Evolutionary conservation across 306 rosid species (phyloP).

Genomic region (Chamaecrista fasciculata): DNA sequence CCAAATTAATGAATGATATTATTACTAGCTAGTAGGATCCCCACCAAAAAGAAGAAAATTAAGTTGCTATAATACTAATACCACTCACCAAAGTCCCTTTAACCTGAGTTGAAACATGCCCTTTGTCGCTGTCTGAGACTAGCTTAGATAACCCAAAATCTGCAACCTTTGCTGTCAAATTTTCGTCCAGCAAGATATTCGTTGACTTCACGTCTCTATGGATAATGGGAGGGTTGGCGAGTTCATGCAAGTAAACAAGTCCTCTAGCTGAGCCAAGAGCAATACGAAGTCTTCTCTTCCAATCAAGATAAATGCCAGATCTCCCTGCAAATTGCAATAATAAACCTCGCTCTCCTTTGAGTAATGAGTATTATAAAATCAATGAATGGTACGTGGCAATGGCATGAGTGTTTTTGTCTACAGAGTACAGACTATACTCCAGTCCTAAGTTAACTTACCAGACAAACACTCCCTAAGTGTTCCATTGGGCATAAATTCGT

Average conservation of each 20-base stretch:
- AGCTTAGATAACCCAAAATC: constrained; percentile 96
- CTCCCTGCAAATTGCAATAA: constrained; percentile 64
- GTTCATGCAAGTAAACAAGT: constrained; percentile 91
- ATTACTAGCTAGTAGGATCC: too few relatives aligned
- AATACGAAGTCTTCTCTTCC: constrained; percentile 92
- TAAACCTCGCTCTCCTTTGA: too few relatives aligned
- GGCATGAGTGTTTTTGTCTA: too few relatives aligned
- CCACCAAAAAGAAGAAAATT: too few relatives aligned
- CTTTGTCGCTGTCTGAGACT: constrained; percentile 67
- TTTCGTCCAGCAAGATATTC: constrained; percentile 79
- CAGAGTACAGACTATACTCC: too few relatives aligned
- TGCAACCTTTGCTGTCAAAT: constrained; percentile 85
- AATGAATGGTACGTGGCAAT: too few relatives aligned
- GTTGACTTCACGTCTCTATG: constrained; percentile 89
- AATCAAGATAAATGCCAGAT: constrained; percentile 74
- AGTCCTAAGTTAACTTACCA: constrained; percentile 41
- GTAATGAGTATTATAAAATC: too few relatives aligned
- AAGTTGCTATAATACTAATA: too few relatives aligned
- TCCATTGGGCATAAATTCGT: constrained; percentile 86
- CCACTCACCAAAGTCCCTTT: constrained; percentile 87
- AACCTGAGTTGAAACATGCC: constrained; percentile 92
- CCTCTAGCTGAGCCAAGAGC: constrained; percentile 98
- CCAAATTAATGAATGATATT: too few relatives aligned
- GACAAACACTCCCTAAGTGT: constrained; percentile 71
- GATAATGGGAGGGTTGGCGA: constrained; percentile 93